phyloP scores from a whole-genome alignment of 495 filamentous ascomycete species.

The Talaromyces proteolyticus region DNA sequence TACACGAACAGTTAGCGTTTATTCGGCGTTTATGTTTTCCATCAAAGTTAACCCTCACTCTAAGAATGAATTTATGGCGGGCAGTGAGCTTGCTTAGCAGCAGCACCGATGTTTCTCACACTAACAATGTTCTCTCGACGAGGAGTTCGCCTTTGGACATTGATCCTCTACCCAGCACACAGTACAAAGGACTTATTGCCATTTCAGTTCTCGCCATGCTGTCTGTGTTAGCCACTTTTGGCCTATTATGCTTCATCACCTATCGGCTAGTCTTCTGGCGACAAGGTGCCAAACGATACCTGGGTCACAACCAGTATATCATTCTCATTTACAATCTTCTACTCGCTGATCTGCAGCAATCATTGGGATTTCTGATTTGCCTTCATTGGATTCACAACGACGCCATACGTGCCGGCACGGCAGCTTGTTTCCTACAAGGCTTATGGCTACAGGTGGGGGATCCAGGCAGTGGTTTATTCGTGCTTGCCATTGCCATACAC shows the following conservation, averaged over 20 bases:
- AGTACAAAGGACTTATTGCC: constrained; percentile 43
- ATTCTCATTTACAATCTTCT: constrained; percentile 69
- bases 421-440: constrained; percentile 62
- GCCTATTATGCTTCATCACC: constrained; percentile 48
- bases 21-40: no score
- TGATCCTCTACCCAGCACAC: constrained; percentile 30
- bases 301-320: constrained; percentile 60
- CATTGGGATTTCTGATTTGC: constrained; percentile 60
- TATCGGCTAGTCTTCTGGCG: constrained; percentile 53
- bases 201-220: constrained; percentile 50
- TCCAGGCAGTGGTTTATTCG: constrained; percentile 62
- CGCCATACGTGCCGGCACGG: constrained; percentile 46
- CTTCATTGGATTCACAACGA: constrained; percentile 49
- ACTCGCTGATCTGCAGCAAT: constrained; percentile 66
- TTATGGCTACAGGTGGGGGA: constrained; percentile 68
- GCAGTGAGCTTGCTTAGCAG: not conserved
- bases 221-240: constrained; percentile 49
- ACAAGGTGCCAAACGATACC: constrained; percentile 34
- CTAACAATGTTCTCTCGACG: not conserved
- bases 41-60: no score
- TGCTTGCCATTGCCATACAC: constrained; percentile 61
- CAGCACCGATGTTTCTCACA: not conserved
- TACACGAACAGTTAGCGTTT: no score
- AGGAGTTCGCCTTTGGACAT: not conserved
- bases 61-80: not conserved